Percentiles rank a stretch among this genome's conserved stretches.
Evolutionary conservation across 805 yeast genomes (phyloP).

Genomic region (Cyberlindnera galapagoensis): DNA sequence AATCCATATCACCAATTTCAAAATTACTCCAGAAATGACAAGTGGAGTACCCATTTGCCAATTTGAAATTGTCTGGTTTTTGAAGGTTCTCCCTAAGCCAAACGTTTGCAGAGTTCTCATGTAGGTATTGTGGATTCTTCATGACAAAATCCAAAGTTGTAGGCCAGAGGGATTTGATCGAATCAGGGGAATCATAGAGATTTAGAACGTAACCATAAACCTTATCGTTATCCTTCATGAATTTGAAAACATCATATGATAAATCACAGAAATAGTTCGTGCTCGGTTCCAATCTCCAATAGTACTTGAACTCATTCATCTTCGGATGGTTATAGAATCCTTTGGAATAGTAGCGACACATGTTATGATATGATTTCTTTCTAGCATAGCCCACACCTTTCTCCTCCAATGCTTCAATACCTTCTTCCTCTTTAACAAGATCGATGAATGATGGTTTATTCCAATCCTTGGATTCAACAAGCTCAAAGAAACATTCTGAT

Average conservation of each 20-base stretch:
- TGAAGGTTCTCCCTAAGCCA: slow-evolving; percentile 56
- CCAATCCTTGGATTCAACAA: slow-evolving; percentile 44
- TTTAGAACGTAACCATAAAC: slow-evolving; percentile 69
- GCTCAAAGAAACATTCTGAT: slow-evolving; percentile 41
- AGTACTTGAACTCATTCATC: slow-evolving; percentile 54
- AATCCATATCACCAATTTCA: slow-evolving; percentile 81
- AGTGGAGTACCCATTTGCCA: slow-evolving; percentile 41
- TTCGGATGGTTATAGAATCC: slow-evolving; percentile 58
- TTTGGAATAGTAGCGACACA: slow-evolving; percentile 77
- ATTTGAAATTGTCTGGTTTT: slow-evolving; percentile 39
- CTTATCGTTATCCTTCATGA: slow-evolving; percentile 60
- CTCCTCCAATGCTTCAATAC: slow-evolving; percentile 32
- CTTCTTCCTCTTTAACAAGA: slow-evolving; percentile 31
- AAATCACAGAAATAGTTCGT: slow-evolving; percentile 63
- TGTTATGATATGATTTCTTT: slow-evolving; percentile 63
- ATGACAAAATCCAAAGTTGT: slow-evolving; percentile 55
- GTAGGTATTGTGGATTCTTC: slow-evolving; percentile 48
- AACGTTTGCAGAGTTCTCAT: slow-evolving; percentile 52
- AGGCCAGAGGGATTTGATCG: slow-evolving; percentile 62
- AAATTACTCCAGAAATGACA: slow-evolving; percentile 93
- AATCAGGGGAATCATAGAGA: slow-evolving; percentile 63
- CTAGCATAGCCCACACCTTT: slow-evolving; percentile 55
- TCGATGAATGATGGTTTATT: slow-evolving; percentile 54
- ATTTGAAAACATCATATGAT: slow-evolving; percentile 72
- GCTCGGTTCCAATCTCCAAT: slow-evolving; percentile 79